These are phyloP conservation scores for Fragilariopsis cylindrus DNA, from an alignment of 108 stramenopile species.

Conservation along the genomic window DNA sequence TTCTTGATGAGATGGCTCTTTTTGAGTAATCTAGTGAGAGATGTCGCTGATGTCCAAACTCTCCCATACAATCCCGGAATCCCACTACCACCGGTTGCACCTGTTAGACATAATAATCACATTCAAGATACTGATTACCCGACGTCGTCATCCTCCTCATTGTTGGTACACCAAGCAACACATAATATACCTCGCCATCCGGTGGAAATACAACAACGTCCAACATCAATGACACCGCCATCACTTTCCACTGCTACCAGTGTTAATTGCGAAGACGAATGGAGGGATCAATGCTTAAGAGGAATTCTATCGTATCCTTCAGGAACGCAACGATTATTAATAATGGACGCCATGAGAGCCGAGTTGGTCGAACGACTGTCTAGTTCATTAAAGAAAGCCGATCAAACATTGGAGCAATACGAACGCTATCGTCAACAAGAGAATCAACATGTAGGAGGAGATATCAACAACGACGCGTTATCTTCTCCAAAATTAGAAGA, in stretches of 20 bases:
- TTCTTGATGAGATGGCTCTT: slow-evolving; percentile 87
- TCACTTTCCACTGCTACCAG: slow-evolving; percentile 11
- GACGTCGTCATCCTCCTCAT: neutral
- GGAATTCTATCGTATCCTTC: slow-evolving; percentile 76
- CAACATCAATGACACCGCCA: neutral
- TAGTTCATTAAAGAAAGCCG: slow-evolving; percentile 37
- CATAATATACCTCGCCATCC: neutral
- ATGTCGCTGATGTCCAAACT: slow-evolving; percentile 75
- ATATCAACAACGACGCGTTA: neutral
- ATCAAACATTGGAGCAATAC: slow-evolving; percentile 40
- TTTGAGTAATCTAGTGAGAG: slow-evolving; percentile 68
- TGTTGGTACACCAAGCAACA: neutral
- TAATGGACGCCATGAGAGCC: slow-evolving; percentile 69
- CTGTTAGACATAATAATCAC: slow-evolving; percentile 14
- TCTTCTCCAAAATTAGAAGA: neutral
- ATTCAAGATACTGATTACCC: neutral
- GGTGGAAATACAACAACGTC: neutral
- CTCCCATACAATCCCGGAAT: slow-evolving; percentile 61
- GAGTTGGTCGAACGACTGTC: slow-evolving; percentile 66
- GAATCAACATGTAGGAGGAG: neutral
- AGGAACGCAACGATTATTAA: slow-evolving; percentile 62
- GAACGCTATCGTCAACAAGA: neutral
- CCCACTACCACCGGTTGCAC: slow-evolving; percentile 14
- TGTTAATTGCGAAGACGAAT: slow-evolving; percentile 44
- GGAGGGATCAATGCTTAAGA: slow-evolving; percentile 53